These are phyloP conservation scores for Spiraea crenata DNA, from an alignment of 331 rosid genomes.

Conservation along the genomic window DNA sequence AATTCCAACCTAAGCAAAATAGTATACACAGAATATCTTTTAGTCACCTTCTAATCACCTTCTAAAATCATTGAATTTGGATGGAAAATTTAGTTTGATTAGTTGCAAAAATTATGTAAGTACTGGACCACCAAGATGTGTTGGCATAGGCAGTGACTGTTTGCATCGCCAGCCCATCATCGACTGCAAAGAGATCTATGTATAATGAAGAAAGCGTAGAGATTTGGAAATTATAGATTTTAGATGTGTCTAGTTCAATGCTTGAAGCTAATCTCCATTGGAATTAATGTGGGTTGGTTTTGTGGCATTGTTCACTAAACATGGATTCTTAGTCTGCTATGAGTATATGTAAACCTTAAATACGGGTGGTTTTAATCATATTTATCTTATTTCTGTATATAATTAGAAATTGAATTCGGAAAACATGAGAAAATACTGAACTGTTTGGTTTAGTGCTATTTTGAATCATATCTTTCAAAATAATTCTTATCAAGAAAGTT, in stretches of 20 bases:
- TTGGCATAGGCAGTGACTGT: constrained; percentile 11
- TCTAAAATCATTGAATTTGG: not conserved
- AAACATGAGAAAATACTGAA: no score
- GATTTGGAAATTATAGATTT: not conserved
- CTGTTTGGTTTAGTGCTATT: no score
- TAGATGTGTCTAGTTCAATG: not conserved
- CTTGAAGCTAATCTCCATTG: not conserved
- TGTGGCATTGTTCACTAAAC: not conserved
- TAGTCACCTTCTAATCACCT: not conserved
- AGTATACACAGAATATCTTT: no score
- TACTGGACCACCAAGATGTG: not conserved
- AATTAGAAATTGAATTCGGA: no score
- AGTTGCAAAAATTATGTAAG: not conserved
- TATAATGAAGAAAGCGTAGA: constrained; percentile 3
- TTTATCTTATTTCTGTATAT: not conserved
- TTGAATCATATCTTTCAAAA: no score
- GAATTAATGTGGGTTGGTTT: not conserved
- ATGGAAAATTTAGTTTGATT: not conserved
- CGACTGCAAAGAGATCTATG: not conserved
- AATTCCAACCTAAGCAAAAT: no score
- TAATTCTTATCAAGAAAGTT: no score
- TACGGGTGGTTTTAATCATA: not conserved
- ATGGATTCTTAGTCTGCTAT: constrained; percentile 3
- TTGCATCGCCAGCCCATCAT: constrained; percentile 14
- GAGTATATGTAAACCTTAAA: not conserved